Conservation (phyloP, 805 yeast species). For the Yarrowia deformans region DNA sequence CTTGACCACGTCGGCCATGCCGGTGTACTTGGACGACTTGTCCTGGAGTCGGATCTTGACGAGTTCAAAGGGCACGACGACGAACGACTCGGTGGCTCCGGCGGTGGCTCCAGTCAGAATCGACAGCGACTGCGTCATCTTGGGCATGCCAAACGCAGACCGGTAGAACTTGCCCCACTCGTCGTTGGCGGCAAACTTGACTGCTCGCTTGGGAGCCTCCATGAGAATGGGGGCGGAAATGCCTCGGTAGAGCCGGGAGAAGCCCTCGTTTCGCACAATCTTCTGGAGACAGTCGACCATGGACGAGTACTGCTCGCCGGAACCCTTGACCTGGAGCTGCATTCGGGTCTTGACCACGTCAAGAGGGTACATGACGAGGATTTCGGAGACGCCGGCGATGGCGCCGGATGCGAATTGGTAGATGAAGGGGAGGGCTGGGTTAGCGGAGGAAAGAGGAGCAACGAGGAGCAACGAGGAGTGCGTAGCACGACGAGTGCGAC, state of each 20-base stretch:
- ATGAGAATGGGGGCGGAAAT: conserved; percentile 94
- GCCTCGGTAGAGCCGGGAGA: conserved; percentile 85
- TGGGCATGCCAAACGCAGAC: conserved; percentile 67
- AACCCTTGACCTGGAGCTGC: conserved; percentile 75
- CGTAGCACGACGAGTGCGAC: conserved; percentile 3
- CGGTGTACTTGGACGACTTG: conserved; percentile 77
- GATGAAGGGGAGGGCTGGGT: conserved; percentile 73
- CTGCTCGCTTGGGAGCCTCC: conserved; percentile 99
- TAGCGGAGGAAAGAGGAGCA: not conserved
- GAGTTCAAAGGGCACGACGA: conserved; percentile 96
- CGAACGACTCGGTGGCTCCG: conserved; percentile 95
- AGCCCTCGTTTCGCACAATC: conserved; percentile 87
- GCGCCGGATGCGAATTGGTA: conserved; percentile 95
- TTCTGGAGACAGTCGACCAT: conserved; percentile 83
- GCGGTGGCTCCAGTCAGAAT: conserved; percentile 97
- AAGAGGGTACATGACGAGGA: conserved; percentile 92
- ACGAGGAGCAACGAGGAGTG: not conserved
- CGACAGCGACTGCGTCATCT: conserved; percentile 82
- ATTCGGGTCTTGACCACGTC: conserved; percentile 97
- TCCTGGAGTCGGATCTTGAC: conserved; percentile 96
- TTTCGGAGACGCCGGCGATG: conserved; percentile 96
- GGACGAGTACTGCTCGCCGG: conserved; percentile 73
- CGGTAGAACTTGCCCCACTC: conserved; percentile 91
- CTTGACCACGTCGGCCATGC: conserved; percentile 81
- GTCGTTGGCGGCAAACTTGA: conserved; percentile 97